Conservation (phyloP, 192 early-diverging fungal species). For the Backusella australiensis region DNA sequence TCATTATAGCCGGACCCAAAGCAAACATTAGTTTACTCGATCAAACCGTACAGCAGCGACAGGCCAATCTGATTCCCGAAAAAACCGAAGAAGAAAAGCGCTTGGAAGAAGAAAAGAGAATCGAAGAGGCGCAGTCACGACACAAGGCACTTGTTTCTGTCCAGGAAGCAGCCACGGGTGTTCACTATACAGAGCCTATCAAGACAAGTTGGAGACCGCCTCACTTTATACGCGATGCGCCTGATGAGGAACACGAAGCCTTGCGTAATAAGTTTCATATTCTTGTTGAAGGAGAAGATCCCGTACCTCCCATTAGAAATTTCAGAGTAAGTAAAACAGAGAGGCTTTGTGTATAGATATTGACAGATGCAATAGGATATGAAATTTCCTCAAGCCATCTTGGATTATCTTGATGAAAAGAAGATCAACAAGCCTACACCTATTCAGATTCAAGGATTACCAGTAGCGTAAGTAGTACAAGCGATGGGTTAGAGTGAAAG, state of each 20-base stretch:
- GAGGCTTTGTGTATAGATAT: background rate
- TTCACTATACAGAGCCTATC: conserved; percentile 85
- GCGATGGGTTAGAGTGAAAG: background rate
- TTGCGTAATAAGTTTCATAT: conserved; percentile 88
- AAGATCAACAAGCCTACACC: conserved; percentile 89
- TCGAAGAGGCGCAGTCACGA: conserved; percentile 79
- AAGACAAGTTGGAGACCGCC: conserved; percentile 84
- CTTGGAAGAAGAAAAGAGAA: conserved; percentile 78
- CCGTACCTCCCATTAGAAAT: conserved; percentile 79
- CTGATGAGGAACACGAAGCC: conserved; percentile 46
- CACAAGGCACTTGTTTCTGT: conserved; percentile 80
- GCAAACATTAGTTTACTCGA: conserved; percentile 78
- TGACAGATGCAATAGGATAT: conserved; percentile 55
- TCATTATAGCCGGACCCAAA: conserved; percentile 51
- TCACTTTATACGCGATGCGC: conserved; percentile 59
- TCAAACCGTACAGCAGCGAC: conserved; percentile 75
- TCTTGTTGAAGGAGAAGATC: conserved; percentile 81
- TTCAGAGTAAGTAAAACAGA: conserved; percentile 51
- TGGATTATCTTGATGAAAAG: conserved; percentile 78
- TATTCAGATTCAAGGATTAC: conserved; percentile 97
- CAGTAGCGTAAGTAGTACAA: conserved; percentile 61
- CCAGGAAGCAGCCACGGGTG: conserved; percentile 83
- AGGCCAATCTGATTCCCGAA: conserved; percentile 53
- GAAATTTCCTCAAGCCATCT: conserved; percentile 78
- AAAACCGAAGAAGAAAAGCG: conserved; percentile 82